These are phyloP conservation scores for Sugiyamaella novakii DNA, from an alignment of 1,139 yeast genomes.

Conservation along the genomic window DNA sequence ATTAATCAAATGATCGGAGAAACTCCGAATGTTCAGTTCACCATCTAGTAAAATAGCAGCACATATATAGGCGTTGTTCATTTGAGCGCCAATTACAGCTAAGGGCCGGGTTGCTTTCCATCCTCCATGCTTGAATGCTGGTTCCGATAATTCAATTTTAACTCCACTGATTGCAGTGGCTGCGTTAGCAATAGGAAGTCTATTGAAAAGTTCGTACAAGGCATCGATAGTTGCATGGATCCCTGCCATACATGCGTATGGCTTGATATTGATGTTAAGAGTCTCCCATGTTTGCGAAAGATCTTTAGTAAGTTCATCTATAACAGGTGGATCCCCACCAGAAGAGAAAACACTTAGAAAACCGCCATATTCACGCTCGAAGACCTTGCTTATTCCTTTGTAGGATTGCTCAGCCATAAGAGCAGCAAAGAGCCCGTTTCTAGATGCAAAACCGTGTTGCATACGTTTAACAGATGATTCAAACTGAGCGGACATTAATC, in stretches of 20 bases:
- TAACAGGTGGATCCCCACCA: constrained; percentile 16
- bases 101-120: constrained; percentile 22
- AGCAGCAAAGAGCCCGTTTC: constrained; percentile 25
- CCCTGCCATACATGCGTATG: constrained; percentile 26
- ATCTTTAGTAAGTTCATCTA: constrained; percentile 17
- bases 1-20: constrained; percentile 20
- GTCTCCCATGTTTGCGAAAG: constrained; percentile 21
- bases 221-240: constrained; percentile 25
- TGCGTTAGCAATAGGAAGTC: not conserved
- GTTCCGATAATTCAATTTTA: constrained; percentile 22
- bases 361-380: constrained; percentile 24
- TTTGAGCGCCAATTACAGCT: constrained; percentile 25
- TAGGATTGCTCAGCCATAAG: constrained; percentile 23
- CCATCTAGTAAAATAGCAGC: constrained; percentile 24
- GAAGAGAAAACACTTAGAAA: constrained; percentile 18
- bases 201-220: constrained; percentile 16
- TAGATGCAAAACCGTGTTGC: constrained; percentile 26
- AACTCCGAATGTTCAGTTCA: constrained; percentile 11
- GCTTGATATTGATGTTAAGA: constrained; percentile 20
- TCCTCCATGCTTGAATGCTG: constrained; percentile 24
- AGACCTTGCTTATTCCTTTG: constrained; percentile 22
- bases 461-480: constrained; percentile 25
- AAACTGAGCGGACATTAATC: constrained; percentile 26
- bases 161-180: constrained; percentile 7
- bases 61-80: constrained; percentile 24